Evolutionary conservation across 2,329 filamentous ascomycete species (phyloP), one percentile per base, ranked within the genome.

Genomic region (Aspergillus sp.): DNA sequence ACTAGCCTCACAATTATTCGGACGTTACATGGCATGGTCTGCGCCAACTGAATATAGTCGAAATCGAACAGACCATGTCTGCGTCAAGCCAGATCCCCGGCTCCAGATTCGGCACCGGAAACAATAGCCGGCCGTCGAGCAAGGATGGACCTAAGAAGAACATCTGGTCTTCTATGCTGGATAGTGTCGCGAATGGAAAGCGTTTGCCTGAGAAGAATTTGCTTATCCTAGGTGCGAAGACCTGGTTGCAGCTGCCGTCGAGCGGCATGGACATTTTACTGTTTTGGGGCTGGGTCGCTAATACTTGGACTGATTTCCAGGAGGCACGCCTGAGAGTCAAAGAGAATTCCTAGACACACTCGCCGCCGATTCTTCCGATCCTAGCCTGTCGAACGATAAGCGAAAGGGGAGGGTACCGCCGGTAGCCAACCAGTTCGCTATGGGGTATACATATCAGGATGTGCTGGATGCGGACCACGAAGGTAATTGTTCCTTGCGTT

Each of bases 371-470:
- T 73, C 76, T 7, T 75, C 77, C 51, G 75, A 77, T 53, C 72
- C 76, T 48, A 72, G 72, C 50, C 63, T 77, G 59, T 74, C 76
- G 55, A 78, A 77, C 63, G 85, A 87, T 57, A 75, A 76, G 59
- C 72, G 73, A 54, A 78, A 76, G 69, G 71, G 76, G 67, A 88
- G 86, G 74, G 84, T 85, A 63, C 89, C 91, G 2, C 91, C 92
- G 21, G 86, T 97, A 71, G 93, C 93, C 58, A 97, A 97, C 73
- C 90, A 90, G 73, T 97, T 96, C 77, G 93, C 93, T 10, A 80
- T 97, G 61, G 93, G 93, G 55, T 97, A 97, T 75, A 97, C 93
- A 57, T 97, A 97, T 78, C 92, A 96, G 75, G 92, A 97, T 78
- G 92, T 97, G 39, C 83, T 97, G 39, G 93, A 97, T 76, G 90